Percentiles rank a stretch among this genome's conserved stretches.
Conservation (phyloP, 2,329 filamentous ascomycete species). For the Sphaerulina populicola region DNA sequence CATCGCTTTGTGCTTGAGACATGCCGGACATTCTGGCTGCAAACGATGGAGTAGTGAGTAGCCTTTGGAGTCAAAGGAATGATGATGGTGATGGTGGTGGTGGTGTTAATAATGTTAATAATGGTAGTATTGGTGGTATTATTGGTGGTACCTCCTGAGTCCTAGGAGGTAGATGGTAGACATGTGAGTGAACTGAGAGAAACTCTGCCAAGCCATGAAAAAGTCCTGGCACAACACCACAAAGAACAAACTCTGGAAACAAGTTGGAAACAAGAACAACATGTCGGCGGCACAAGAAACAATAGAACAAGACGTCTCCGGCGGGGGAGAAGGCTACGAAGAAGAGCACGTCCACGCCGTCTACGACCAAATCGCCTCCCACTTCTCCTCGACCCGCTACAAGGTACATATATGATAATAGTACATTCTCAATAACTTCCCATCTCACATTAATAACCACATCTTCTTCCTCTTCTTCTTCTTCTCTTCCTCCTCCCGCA, state of each 20-base stretch:
- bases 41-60: no score
- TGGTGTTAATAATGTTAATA: no score
- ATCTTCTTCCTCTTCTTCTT: no score
- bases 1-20: neutral
- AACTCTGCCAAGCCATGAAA: no score
- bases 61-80: neutral
- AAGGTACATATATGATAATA: constrained; percentile 42
- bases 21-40: neutral
- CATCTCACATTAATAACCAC: no score
- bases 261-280: no score
- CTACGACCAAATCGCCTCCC: constrained; percentile 77
- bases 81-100: neutral
- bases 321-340: constrained; percentile 61
- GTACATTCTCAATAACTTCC: no score
- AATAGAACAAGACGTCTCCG: constrained; percentile 15
- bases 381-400: constrained; percentile 72
- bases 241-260: neutral
- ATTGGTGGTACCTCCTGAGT: no score
- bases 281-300: neutral
- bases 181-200: no score
- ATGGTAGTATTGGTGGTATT: no score
- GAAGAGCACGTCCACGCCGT: constrained; percentile 80
- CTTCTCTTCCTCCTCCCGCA: constrained; percentile 31
- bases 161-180: no score
- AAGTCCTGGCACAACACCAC: no score